phyloP scores from a whole-genome alignment of 1,284 basidiomycete genomes.

The Entoloma clypeatum region DNA sequence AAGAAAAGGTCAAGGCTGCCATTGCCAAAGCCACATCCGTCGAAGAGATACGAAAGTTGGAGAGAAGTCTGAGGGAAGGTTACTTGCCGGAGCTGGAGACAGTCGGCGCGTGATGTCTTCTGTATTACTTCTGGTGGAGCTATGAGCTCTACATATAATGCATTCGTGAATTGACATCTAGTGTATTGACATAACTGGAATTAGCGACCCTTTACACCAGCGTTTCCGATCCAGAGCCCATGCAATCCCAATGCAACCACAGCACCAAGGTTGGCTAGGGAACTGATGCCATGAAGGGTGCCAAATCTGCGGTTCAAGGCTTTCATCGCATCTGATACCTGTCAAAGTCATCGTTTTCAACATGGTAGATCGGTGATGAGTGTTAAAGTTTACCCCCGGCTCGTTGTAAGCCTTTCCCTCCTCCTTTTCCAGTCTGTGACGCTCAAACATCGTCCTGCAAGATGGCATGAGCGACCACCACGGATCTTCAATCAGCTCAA shows the following conservation, averaged over 20 bases:
- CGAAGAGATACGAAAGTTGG: slow-evolving; percentile 86
- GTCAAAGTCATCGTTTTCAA: slow-evolving; percentile 11
- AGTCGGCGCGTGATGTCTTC: slow-evolving; percentile 57
- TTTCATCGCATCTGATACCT: slow-evolving; percentile 72
- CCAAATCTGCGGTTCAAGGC: slow-evolving; percentile 62
- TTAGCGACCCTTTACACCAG: slow-evolving; percentile 40
- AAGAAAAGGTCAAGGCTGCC: slow-evolving; percentile 84
- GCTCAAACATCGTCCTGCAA: slow-evolving; percentile 63
- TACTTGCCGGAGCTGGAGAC: slow-evolving; percentile 74
- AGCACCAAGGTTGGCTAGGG: slow-evolving; percentile 59
- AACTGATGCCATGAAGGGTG: slow-evolving; percentile 64
- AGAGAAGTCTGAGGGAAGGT: slow-evolving; percentile 85
- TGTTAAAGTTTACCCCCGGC: slow-evolving; percentile 45
- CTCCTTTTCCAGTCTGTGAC: slow-evolving; percentile 69
- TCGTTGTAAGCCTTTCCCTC: slow-evolving; percentile 70
- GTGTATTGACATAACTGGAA: slow-evolving; percentile 9
- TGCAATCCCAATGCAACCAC: slow-evolving; percentile 65
- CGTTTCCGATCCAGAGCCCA: slow-evolving; percentile 65
- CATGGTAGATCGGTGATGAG: background rate
- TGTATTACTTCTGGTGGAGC: slow-evolving; percentile 17
- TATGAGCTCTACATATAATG: slow-evolving; percentile 16
- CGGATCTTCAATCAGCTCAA: slow-evolving; percentile 15
- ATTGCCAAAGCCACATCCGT: slow-evolving; percentile 88
- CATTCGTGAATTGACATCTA: slow-evolving; percentile 9
- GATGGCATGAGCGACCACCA: slow-evolving; percentile 4